Conservation (phyloP, 257 asterid species). For the Lycium ferocissimum region DNA sequence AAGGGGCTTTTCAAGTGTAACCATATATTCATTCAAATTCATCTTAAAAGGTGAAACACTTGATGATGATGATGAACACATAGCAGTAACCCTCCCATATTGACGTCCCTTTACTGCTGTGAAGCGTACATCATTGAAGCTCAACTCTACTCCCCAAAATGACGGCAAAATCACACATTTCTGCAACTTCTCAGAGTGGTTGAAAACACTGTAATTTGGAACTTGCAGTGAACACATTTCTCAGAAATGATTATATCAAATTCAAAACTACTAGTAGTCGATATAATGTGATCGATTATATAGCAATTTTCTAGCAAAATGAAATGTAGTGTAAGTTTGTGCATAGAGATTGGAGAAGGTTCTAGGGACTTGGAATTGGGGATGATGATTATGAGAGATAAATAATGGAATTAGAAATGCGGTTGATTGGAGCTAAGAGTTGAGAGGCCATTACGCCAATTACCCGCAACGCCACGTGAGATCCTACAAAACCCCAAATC, state of each 20-base stretch:
- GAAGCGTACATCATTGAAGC: conserved; percentile 38
- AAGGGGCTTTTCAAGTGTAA: conserved; percentile 84
- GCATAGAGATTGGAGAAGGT: conserved; percentile 47
- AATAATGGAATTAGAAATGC: conserved; percentile 45
- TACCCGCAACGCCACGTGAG: conserved; percentile 5
- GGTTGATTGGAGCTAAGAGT: conserved; percentile 44
- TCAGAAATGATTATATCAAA: background rate
- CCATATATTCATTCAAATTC: conserved; percentile 90
- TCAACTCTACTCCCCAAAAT: conserved; percentile 54
- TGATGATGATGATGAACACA: conserved; percentile 39
- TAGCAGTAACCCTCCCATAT: conserved; percentile 37
- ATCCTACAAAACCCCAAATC: background rate
- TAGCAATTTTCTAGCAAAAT: background rate
- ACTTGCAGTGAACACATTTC: conserved; percentile 63
- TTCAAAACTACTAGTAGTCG: background rate
- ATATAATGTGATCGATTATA: background rate
- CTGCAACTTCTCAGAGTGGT: conserved; percentile 39
- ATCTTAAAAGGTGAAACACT: conserved; percentile 51
- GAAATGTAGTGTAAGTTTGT: background rate
- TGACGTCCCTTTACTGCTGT: conserved; percentile 35
- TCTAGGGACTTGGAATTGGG: conserved; percentile 23
- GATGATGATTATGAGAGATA: conserved; percentile 40
- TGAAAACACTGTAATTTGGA: conserved; percentile 53
- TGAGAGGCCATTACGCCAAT: conserved; percentile 37
- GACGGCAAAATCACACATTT: conserved; percentile 41